phyloP scores from a whole-genome alignment of 176 grass and related monocot genomes.

The Thinopyrum elongatum region DNA sequence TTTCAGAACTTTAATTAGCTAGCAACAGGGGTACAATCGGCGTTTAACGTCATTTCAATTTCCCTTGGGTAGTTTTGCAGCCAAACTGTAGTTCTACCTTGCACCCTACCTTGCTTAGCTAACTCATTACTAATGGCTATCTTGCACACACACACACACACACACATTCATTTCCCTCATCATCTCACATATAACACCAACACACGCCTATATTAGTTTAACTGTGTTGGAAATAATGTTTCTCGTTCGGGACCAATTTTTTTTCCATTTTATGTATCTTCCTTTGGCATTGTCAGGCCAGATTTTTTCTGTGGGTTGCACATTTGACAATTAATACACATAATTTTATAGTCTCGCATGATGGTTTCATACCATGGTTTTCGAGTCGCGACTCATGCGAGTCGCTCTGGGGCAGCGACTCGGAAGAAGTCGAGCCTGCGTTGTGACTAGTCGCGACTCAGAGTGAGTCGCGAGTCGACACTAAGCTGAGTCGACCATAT shows the following conservation, averaged over 20 bases:
- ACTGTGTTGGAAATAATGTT: not conserved
- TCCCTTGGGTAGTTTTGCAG: not conserved
- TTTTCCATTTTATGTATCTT: not conserved
- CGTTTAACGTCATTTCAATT: not conserved
- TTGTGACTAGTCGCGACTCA: no score
- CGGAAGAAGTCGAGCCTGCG: no score
- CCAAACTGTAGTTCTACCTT: no score
- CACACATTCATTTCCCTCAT: not conserved
- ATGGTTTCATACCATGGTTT: not conserved
- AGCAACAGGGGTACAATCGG: not conserved
- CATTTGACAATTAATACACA: not conserved
- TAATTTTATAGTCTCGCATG: not conserved
- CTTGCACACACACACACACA: not conserved
- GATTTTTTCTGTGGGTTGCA: not conserved
- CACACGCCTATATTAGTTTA: not conserved
- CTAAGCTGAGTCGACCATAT: no score
- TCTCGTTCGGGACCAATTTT: not conserved
- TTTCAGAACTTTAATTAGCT: not conserved
- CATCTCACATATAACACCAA: not conserved
- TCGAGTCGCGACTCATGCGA: no score
- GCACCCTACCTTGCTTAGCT: not conserved
- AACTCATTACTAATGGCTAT: not conserved
- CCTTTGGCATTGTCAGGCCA: not conserved
- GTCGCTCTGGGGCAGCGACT: no score
- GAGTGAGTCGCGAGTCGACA: no score